Base-by-base conservation (phyloP, 106 monocot species). In the Iris macrosiphon region DNA sequence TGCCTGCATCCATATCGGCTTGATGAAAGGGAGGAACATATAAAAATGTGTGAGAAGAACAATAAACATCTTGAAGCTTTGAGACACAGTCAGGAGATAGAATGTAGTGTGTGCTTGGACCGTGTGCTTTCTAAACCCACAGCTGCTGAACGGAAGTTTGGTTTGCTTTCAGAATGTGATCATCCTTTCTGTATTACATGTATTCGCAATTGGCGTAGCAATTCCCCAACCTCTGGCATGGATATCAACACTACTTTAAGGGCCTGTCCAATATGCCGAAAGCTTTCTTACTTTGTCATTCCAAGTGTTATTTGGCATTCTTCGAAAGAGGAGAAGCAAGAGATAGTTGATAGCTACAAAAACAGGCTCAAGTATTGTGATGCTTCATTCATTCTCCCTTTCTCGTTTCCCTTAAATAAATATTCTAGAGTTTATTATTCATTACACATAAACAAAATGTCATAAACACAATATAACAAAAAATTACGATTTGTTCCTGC, bases 101-200 rank as follows among this genome's bases (percentile, higher is more conserved):
- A 95, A 60, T 95, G 94, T 51, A 73, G 82, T 71, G 89, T 95
- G 4, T 95, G 94, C 66, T 67, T 95, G 55, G 94, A 89, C n/a
- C 75, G 72, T 13, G 85, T 95, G 28, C 81, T 89, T 28, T 95
- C 85, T 16, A 94, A 94, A 63, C 73, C 81, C n/a, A 74, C 68
- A 46, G 64, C 81, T 66, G 69, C 78, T 56, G 94, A 95, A 67
- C 61, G 89, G 53, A 95, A 89, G 50, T 95, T 95, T 74, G 94
- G 94, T 14, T 45, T 95, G 59, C 81, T 95, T 40, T 85, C 89
- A 40, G 94, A 85, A 68, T 95, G 94, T 60, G 89, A 95, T 32
- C 94, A 95, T 59, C 79, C 94, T 9, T 95, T 95, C 63, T 95
- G 94, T 61, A 72, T 88, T 35, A 84, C 89, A 34, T 95, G 89